Base-by-base conservation (phyloP, 371 early-diverging fungal genomes). In the Mortierella sp. region DNA sequence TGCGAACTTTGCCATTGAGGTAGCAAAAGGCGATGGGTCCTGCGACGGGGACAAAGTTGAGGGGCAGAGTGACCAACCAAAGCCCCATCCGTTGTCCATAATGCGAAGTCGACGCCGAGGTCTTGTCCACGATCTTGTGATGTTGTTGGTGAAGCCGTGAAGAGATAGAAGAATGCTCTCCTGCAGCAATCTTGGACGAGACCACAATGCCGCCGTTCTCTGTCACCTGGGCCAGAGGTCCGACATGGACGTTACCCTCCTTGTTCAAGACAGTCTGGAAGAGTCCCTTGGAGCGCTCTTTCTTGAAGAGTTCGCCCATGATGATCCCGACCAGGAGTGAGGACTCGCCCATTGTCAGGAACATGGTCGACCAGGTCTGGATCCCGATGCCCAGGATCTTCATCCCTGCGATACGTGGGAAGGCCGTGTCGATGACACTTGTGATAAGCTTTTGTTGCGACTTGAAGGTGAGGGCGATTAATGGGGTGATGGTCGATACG, bases 261-360 rank as follows among this genome's bases (percentile, higher is more conserved):
- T 79, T 82, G 60, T 55, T 55, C 10, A 86, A 72, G 18, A 86
- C 82, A 46, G 71, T 79, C 72, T 86, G 82, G 77, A 86, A 86
- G n/a, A 86, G 75, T 44, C 82, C 82, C 73, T 75, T 86, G 72
- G 76, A 79, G 63, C 79, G 79, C 54, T 86, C 82, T 78, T 86
- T 82, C 65, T 86, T 86, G 75, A 86, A 86, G 73, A 86, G 80
- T 56, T 86, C 86, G 21, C 86, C 86, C 86, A 86, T 86, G 70
- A 86, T 79, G 58, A 86, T 78, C 16, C 82, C 74, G 44, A 86
- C 80, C 12, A 86, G 41, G 8, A 86, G 75, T 10, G 86, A 86
- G 12, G 86, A 77, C 73, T 86, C 86, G 18, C 86, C 86, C 82
- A 86, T 82, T 58, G 86, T 86, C 48, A 86, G 35, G 38, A 86